phyloP scores from a whole-genome alignment of 805 yeast species.

The Candida sphagnicola region DNA sequence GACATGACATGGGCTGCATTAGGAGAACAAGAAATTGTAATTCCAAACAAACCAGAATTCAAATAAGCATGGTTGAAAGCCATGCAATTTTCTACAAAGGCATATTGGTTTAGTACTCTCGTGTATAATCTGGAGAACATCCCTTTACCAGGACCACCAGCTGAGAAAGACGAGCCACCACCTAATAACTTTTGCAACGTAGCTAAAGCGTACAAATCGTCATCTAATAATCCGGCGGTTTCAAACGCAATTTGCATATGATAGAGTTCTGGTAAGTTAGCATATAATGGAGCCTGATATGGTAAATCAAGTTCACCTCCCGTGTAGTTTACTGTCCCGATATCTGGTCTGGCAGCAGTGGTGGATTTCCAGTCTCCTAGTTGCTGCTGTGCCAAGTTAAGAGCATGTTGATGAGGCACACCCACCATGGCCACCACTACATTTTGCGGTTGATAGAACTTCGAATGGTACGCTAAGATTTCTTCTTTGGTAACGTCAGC shows the following conservation, averaged over 20 bases:
- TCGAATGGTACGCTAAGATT: slow-evolving; percentile 56
- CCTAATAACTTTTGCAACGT: slow-evolving; percentile 87
- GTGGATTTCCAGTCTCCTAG: slow-evolving; percentile 55
- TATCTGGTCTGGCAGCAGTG: slow-evolving; percentile 19
- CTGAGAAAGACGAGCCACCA: slow-evolving; percentile 96
- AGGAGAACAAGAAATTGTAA: slow-evolving; percentile 79
- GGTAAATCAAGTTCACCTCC: slow-evolving; percentile 47
- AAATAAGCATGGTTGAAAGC: slow-evolving; percentile 87
- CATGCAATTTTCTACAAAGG: slow-evolving; percentile 83
- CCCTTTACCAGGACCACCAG: slow-evolving; percentile 99
- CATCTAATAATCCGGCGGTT: slow-evolving; percentile 76
- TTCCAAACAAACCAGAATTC: slow-evolving; percentile 89
- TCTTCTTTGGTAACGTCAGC: slow-evolving; percentile 49
- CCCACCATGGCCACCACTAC: slow-evolving; percentile 88
- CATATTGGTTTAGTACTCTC: slow-evolving; percentile 84
- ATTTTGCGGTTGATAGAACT: slow-evolving; percentile 73
- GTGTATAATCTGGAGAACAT: slow-evolving; percentile 95
- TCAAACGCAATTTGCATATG: slow-evolving; percentile 87
- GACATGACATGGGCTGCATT: slow-evolving; percentile 82
- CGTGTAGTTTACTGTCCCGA: slow-evolving; percentile 56
- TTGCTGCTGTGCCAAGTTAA: slow-evolving; percentile 55
- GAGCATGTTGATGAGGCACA: slow-evolving; percentile 65
- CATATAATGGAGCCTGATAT: slow-evolving; percentile 34
- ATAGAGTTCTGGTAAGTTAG: slow-evolving; percentile 68
- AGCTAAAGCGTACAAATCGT: slow-evolving; percentile 88